Base-by-base conservation (phyloP, 129 eudicot genomes). In the Apium graveolens region DNA sequence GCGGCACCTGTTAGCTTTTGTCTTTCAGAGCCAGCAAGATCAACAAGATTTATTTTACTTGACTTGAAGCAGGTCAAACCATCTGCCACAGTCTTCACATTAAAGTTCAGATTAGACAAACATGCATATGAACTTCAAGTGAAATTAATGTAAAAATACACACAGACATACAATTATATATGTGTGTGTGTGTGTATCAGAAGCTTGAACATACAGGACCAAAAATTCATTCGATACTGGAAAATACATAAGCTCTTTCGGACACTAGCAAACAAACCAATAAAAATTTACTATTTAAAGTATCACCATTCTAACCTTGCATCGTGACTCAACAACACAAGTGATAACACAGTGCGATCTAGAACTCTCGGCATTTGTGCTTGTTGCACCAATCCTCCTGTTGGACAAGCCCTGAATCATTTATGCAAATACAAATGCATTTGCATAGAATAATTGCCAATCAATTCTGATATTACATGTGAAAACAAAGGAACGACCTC, bases 11-110 rank as follows among this genome's bases (percentile, higher is more conserved):
- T 94, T 78, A 90, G 82, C 81, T 90, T 94, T 80, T 94, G 98
- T 71, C 98, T 94, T 86, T 94, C 98, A 31, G 97, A 94, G 48
- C 98, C 98, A 75, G 98, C 98, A 86, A 94, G 96, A 81, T 94
- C 98, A 86, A 94, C 98, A 77, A 94, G 90, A 78, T 94, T 94
- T 77, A 94, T 94, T 86, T 90, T 88, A 78, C 98, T 94, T 29
- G 89, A 88, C 82, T 91, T 94, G 57, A 91, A 83, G 84, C 90
- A 82, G 89, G 91, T 91, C 76, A 94, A 77, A 35, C 98, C 97
- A 86, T 90, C 98, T 45, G 85, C 81, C 20, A 78, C 13, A 75
- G 90, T 86, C 98, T 94, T 82, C 41, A 88, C 41, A 72, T 77
- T 70, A 43, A 76, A 78, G 5, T 21, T 53, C 27, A 53, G 3